Percentiles rank a stretch among this genome's conserved stretches.
phyloP scores from a whole-genome alignment of 805 yeast species.

The Wickerhamiella vanderwaltii region DNA sequence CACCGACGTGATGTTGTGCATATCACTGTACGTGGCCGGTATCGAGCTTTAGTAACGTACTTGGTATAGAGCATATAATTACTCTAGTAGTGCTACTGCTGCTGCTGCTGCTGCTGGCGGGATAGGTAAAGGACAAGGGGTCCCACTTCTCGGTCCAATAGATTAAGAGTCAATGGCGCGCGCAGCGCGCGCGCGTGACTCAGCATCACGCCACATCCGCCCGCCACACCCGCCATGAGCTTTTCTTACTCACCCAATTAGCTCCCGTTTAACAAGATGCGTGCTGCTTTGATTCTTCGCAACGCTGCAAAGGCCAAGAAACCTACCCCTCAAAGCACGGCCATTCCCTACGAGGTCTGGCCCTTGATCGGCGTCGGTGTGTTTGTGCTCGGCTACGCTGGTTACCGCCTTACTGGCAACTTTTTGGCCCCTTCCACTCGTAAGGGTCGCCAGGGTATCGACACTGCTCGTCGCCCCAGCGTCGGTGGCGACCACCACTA shows the following conservation, averaged over 20 bases:
- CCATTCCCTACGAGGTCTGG: conserved; percentile 20
- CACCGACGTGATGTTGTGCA: too few species aligned
- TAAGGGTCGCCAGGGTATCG: conserved; percentile 20
- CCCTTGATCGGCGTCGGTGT: conserved; percentile 20
- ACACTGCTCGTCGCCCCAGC: conserved; percentile 20
- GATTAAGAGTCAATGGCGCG: too few species aligned
- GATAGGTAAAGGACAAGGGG: too few species aligned
- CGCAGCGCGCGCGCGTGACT: neutral
- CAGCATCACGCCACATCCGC: neutral
- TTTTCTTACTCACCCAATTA: neutral
- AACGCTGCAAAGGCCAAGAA: conserved; percentile 13
- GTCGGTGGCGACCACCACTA: conserved; percentile 13
- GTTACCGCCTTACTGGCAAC: conserved; percentile 19
- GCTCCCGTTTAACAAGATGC: conserved; percentile 15
- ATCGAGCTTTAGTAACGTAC: too few species aligned
- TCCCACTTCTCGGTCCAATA: too few species aligned
- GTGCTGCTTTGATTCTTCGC: conserved; percentile 20
- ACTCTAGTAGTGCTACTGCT: too few species aligned
- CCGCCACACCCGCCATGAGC: neutral
- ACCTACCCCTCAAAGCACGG: conserved; percentile 12
- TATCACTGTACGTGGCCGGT: too few species aligned
- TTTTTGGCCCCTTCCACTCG: conserved; percentile 20
- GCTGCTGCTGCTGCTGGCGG: too few species aligned
- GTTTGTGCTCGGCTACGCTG: conserved; percentile 16
- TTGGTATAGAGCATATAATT: too few species aligned